phyloP scores from a whole-genome alignment of 192 early-diverging fungal species.

The Spizellomyces sp. region DNA sequence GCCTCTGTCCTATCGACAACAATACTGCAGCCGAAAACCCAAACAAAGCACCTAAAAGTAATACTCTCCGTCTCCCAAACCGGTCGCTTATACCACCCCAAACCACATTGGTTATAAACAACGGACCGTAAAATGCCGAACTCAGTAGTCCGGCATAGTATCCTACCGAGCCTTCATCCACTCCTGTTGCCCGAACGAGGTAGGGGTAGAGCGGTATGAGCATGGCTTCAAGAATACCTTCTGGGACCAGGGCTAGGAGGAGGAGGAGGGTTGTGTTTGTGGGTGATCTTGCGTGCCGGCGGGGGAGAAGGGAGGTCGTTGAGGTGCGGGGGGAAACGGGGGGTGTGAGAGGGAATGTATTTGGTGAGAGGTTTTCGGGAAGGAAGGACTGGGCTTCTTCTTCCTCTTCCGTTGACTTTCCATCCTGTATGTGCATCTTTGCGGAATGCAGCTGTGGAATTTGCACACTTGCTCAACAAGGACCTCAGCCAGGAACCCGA shows the following conservation, averaged over 20 bases:
- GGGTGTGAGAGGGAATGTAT: no score
- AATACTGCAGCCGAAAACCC: conserved; percentile 11
- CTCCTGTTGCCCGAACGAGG: conserved; percentile 32
- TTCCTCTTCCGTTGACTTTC: no score
- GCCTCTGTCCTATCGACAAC: conserved; percentile 33
- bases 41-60: conserved; percentile 20
- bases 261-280: conserved; percentile 20
- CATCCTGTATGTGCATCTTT: no score
- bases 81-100: conserved; percentile 51
- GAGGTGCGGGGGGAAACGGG: no score
- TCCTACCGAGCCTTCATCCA: conserved; percentile 28
- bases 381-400: no score
- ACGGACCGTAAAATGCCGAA: conserved; percentile 49
- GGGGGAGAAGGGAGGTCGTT: no score
- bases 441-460: no score
- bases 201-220: conserved; percentile 50
- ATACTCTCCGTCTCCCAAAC: conserved; percentile 35
- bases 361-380: no score
- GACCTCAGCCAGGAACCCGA: no score
- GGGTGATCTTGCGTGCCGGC: no score
- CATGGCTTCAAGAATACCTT: conserved; percentile 48
- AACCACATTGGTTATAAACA: conserved; percentile 50
- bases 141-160: conserved; percentile 46
- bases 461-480: no score
- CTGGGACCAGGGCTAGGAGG: conserved; percentile 43